Evolutionary conservation across 257 asterid genomes (phyloP).

Genomic region (Apocynum venetum): DNA sequence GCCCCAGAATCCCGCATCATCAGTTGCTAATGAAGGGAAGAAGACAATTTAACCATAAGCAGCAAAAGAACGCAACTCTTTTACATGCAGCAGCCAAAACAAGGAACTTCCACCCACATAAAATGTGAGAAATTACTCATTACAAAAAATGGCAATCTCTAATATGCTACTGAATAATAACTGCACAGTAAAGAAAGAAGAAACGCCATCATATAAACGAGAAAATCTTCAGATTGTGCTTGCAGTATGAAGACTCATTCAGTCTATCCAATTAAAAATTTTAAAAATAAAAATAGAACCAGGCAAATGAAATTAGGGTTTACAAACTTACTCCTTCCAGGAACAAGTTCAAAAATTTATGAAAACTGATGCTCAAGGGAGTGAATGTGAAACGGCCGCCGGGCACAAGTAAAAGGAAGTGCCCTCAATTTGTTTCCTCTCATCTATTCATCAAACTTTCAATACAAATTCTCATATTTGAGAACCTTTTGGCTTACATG

Average conservation of each 20-base stretch:
- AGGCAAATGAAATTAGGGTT: constrained; percentile 1
- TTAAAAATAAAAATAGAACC: no score
- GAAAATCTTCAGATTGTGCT: not conserved
- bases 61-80: not conserved
- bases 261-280: not conserved
- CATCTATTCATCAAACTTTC: not conserved
- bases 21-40: not conserved
- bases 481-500: not conserved
- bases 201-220: not conserved
- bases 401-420: not conserved
- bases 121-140: not conserved
- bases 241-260: not conserved
- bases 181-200: not conserved
- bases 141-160: not conserved
- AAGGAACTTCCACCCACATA: not conserved
- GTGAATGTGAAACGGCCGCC: not conserved
- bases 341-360: not conserved
- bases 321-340: not conserved
- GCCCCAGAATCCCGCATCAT: not conserved
- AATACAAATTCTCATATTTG: not conserved
- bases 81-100: not conserved
- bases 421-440: not conserved
- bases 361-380: not conserved
- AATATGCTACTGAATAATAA: not conserved
- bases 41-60: not conserved